Conservation (phyloP, 495 filamentous ascomycete species). For the Hypomontagnella monticulosa region DNA sequence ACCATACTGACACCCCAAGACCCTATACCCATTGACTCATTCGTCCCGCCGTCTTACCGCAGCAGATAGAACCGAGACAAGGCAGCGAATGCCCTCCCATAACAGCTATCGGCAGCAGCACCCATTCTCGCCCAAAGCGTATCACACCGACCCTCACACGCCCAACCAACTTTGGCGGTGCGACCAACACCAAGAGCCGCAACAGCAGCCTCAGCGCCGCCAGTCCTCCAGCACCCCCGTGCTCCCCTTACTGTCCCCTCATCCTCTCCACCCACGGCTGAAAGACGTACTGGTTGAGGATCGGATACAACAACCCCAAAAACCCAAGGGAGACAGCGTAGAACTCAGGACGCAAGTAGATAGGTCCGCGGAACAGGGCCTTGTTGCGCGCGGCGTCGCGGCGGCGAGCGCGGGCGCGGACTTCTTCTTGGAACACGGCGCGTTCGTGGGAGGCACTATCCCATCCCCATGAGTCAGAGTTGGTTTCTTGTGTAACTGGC, state of each 20-base stretch:
- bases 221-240: too few species aligned
- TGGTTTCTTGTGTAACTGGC: too few species aligned
- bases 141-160: too few species aligned
- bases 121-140: too few species aligned
- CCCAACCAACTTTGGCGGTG: background rate
- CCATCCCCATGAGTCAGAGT: background rate
- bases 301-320: slow-evolving; percentile 27
- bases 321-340: slow-evolving; percentile 33
- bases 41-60: background rate
- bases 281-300: slow-evolving; percentile 32
- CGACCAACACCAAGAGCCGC: background rate
- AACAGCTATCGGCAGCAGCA: too few species aligned
- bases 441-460: slow-evolving; percentile 39
- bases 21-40: background rate
- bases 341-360: slow-evolving; percentile 34
- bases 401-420: slow-evolving; percentile 24
- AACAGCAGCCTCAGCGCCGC: background rate
- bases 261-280: slow-evolving; percentile 9
- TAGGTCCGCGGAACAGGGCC: slow-evolving; percentile 30
- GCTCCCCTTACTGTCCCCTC: background rate
- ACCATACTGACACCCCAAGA: slow-evolving; percentile 3
- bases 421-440: slow-evolving; percentile 39
- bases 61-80: too few species aligned
- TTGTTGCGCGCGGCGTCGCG: slow-evolving; percentile 37
- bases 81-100: too few species aligned